Evolutionary conservation across 108 stramenopile species (phyloP).

Genomic region (Parietichytrium sp.): DNA sequence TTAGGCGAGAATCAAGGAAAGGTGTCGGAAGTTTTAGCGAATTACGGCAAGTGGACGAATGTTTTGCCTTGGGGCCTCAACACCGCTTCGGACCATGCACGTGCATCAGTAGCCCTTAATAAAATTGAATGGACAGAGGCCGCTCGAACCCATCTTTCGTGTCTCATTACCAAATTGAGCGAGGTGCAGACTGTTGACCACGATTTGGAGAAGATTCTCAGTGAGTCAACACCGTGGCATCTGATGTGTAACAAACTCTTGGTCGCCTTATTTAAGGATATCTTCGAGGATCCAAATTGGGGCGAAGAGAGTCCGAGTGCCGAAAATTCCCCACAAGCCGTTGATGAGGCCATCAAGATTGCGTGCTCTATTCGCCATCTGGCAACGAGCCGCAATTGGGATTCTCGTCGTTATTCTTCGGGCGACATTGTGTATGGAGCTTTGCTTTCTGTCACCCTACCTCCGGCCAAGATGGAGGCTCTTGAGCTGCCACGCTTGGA

Average conservation of each 20-base stretch:
- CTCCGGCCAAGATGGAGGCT: not conserved
- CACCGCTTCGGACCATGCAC: not conserved
- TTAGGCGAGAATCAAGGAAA: not conserved
- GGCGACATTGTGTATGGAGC: slow-evolving; percentile 31
- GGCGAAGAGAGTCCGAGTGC: not conserved
- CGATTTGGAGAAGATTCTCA: not conserved
- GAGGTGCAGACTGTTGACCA: not conserved
- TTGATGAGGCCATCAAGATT: not conserved
- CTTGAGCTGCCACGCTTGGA: not conserved
- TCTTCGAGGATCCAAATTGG: not conserved
- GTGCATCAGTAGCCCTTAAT: not conserved
- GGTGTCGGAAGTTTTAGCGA: not conserved
- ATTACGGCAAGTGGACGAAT: not conserved
- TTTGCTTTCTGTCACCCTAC: slow-evolving; percentile 4
- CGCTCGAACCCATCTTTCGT: not conserved
- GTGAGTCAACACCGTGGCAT: not conserved
- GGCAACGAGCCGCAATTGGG: not conserved
- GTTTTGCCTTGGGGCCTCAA: not conserved
- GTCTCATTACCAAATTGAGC: not conserved
- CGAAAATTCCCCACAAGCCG: not conserved
- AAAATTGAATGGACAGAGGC: not conserved
- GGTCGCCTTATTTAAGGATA: not conserved
- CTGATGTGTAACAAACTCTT: not conserved
- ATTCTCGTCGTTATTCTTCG: not conserved
- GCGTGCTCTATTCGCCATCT: slow-evolving; percentile 19